These are phyloP conservation scores for Leptodermis oblonga DNA, from an alignment of 257 asterid genomes.

Conservation along the genomic window DNA sequence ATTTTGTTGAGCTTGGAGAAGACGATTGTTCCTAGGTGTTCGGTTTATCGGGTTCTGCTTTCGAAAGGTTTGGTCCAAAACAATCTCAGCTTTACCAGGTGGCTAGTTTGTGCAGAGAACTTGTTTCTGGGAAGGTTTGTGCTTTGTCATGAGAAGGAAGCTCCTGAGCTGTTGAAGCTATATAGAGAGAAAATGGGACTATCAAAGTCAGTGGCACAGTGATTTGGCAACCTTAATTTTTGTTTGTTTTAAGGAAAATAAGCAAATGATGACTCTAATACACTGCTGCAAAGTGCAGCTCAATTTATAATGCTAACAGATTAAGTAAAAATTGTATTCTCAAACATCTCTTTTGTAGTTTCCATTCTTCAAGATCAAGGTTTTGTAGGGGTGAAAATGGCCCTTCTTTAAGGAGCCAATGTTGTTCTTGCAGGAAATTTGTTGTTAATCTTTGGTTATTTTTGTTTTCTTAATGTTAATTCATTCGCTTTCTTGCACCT, in stretches of 20 bases:
- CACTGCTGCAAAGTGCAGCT: background rate
- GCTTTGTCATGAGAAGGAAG: constrained; percentile 9
- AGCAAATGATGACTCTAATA: too few relatives aligned
- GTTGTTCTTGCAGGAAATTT: too few relatives aligned
- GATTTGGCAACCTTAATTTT: too few relatives aligned
- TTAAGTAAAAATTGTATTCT: background rate
- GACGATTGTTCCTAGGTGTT: constrained; percentile 23
- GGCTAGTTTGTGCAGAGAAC: background rate
- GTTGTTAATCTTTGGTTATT: too few relatives aligned
- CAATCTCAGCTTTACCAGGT: background rate
- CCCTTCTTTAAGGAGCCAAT: too few relatives aligned
- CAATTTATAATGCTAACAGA: background rate
- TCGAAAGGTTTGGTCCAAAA: constrained; percentile 25
- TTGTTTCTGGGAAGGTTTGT: constrained; percentile 21
- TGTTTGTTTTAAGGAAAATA: background rate
- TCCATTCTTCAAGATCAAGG: background rate
- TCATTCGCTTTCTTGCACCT: too few relatives aligned
- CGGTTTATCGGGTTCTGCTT: constrained; percentile 24
- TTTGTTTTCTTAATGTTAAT: too few relatives aligned
- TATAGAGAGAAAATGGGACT: background rate
- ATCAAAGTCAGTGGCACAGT: constrained; percentile 8
- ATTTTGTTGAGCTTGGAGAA: constrained; percentile 12
- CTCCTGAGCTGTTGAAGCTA: constrained; percentile 23
- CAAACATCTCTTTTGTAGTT: background rate
- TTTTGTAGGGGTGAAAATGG: too few relatives aligned